These are phyloP conservation scores for Medicago truncatula DNA, from an alignment of 306 rosid genomes.

Conservation along the genomic window MtrunA17r5.0-ANR NC_053043.1:41278501-41279000, in stretches of 20 bases:
- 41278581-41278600: background rate
- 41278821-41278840: background rate
- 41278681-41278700: background rate
- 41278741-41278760: slow-evolving; percentile 39
- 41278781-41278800: no score
- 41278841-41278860: background rate
- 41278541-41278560: background rate
- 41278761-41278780: background rate
- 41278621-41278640: slow-evolving; percentile 20
- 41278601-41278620: slow-evolving; percentile 27
- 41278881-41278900: background rate
- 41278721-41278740: background rate
- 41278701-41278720: background rate
- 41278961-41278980: background rate
- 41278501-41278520: background rate
- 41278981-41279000: background rate
- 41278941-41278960: background rate
- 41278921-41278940: background rate
- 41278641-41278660: slow-evolving; percentile 4
- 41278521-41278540: background rate
- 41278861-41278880: background rate
- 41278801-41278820: no score
- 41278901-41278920: background rate
- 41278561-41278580: background rate
- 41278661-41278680: background rate